Base-by-base conservation (phyloP, 352 stramenopile species). In the Pythium scleroteichum region DNA sequence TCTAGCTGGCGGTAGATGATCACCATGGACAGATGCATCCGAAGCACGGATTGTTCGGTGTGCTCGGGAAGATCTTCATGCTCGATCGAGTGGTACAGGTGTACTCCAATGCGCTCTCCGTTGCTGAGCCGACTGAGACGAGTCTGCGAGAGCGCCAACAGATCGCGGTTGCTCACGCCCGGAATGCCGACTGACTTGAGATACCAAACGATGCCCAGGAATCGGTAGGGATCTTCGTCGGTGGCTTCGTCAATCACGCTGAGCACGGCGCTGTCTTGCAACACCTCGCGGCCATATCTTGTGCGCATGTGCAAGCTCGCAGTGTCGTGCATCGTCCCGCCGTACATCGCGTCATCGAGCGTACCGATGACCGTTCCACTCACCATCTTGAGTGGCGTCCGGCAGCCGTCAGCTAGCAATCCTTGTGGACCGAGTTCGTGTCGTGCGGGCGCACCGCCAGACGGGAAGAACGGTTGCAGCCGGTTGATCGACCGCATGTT, bases 311-410 rank as follows among this genome's bases (percentile, higher is more conserved):
- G 66, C 19, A 85, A 53, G n/a, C 69, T 75, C 12, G 56, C 23
- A 45, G 76, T 78, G 56, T 86, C 75, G 53, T 79, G 68, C 22
- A 73, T 62, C 27, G 78, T 72, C 40, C 66, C 64, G 26, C 76
- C 76, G 52, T 82, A 84, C 64, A 88, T 72, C 41, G 73, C 71
- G 50, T 88, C 79, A 27, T 87, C 76, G n/a, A 88, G 45, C n/a
- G 72, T 70, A 29, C 79, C 76, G 16, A 72, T 61, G 10, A 85
- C 49, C 9, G 68, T 71, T 4, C 73, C 75, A 13, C 45, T 71
- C 13, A 57, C 68, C 48, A 82, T 46, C 27, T 82, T 68, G 4
- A 76, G 50, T 0, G 69, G 75, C 29, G 72, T 55, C 14, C 69
- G 65, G 22, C 61, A 72, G 32, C 59, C 66, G 1, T 71, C 76